Conservation (phyloP, 805 yeast genomes). For the Sugiyamaella valdiviana region DNA sequence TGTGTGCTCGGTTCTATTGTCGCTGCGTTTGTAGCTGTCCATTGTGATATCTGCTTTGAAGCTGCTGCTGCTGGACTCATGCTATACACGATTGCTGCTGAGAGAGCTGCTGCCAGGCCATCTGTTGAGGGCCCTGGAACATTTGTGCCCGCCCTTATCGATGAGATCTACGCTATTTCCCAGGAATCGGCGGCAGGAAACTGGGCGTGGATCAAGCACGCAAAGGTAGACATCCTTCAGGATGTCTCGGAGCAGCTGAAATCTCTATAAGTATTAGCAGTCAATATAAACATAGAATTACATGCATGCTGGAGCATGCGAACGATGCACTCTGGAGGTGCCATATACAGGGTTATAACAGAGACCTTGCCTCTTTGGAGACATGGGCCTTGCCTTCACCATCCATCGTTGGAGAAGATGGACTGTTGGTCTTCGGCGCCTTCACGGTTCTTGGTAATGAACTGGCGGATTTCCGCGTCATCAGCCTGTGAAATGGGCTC, state of each 20-base stretch:
- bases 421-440: slow-evolving; percentile 7
- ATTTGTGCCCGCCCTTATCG: slow-evolving; percentile 45
- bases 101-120: slow-evolving; percentile 38
- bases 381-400: too few species aligned
- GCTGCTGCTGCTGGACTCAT: slow-evolving; percentile 52
- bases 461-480: slow-evolving; percentile 10
- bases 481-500: slow-evolving; percentile 48
- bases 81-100: slow-evolving; percentile 59
- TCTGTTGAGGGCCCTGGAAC: slow-evolving; percentile 47
- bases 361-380: too few species aligned
- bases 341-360: too few species aligned
- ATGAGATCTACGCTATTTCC: slow-evolving; percentile 30
- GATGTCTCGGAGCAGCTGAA: not conserved
- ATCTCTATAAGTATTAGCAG: not conserved
- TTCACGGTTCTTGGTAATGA: slow-evolving; percentile 1
- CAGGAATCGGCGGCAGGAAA: not conserved
- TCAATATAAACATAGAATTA: not conserved
- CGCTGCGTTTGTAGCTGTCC: slow-evolving; percentile 50
- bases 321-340: too few species aligned
- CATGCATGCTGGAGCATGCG: not conserved
- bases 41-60: slow-evolving; percentile 33
- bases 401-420: slow-evolving; percentile 14
- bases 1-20: slow-evolving; percentile 74
- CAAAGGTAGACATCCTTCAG: not conserved
- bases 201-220: too few species aligned